phyloP scores from a whole-genome alignment of 768 basidiomycete genomes.

The Galerina sulciceps region DNA sequence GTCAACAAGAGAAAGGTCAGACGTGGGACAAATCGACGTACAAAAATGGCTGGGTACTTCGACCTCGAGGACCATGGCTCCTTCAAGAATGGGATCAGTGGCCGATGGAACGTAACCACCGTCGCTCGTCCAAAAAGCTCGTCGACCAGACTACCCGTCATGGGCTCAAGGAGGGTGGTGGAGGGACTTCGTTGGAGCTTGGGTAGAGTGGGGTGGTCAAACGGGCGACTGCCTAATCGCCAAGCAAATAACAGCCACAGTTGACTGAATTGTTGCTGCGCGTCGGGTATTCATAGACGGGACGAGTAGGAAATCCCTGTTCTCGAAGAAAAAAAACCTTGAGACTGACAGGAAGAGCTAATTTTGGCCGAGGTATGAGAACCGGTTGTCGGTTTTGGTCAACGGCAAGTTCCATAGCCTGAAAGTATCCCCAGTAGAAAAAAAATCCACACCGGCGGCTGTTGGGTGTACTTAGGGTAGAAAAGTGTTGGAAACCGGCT shows the following conservation, averaged over 20 bases:
- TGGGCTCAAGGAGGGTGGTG: not conserved
- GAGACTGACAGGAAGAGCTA: constrained; percentile 5
- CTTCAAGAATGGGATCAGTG: constrained; percentile 25
- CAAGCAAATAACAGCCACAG: constrained; percentile 19
- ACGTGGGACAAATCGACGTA: constrained; percentile 13
- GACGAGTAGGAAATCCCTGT: constrained; percentile 5
- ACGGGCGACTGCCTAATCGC: constrained; percentile 7
- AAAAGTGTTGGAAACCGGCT: not conserved
- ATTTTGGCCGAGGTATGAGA: constrained; percentile 12
- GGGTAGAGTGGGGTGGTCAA: constrained; percentile 1
- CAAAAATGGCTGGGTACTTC: constrained; percentile 27
- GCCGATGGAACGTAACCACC: constrained; percentile 13
- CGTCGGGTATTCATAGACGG: constrained; percentile 10
- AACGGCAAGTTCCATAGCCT: not conserved
- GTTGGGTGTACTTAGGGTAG: not conserved
- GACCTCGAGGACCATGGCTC: constrained; percentile 27
- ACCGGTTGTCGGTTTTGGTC: not conserved
- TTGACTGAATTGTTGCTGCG: constrained; percentile 17
- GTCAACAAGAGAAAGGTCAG: not conserved
- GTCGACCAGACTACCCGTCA: constrained; percentile 3
- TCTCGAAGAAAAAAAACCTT: constrained; percentile 9
- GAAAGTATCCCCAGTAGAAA: not conserved
- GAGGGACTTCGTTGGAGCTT: constrained; percentile 1
- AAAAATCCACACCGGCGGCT: not conserved
- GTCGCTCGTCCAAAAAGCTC: constrained; percentile 7